Conservation (phyloP, 768 basidiomycete species). For the Boletus rubescentipes region DNA sequence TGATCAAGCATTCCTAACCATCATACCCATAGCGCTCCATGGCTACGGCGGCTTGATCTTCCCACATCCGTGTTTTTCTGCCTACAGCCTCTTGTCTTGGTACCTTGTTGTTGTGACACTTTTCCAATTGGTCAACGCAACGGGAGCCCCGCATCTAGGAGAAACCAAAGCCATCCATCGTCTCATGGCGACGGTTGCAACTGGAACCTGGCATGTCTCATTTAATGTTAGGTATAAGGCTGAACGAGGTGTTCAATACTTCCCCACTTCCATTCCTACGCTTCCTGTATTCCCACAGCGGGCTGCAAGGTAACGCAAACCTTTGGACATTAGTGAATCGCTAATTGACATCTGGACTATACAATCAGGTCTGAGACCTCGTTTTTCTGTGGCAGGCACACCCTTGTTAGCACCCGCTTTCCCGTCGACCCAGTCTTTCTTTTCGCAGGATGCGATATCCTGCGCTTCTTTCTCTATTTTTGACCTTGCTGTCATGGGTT, state of each 20-base stretch:
- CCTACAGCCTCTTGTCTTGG: too few species aligned
- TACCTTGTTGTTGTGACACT: not conserved
- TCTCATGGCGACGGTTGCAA: slow-evolving; percentile 16
- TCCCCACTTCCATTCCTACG: not conserved
- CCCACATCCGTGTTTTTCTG: too few species aligned
- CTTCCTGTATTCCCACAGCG: slow-evolving; percentile 6
- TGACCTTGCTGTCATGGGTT: slow-evolving; percentile 16
- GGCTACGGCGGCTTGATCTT: too few species aligned
- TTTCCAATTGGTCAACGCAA: slow-evolving; percentile 1
- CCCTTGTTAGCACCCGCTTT: slow-evolving; percentile 5
- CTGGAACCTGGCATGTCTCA: not conserved
- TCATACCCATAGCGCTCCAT: too few species aligned
- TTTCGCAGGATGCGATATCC: slow-evolving; percentile 12
- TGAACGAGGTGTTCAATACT: not conserved
- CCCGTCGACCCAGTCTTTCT: not conserved
- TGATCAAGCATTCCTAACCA: too few species aligned
- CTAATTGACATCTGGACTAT: not conserved
- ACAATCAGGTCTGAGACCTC: slow-evolving; percentile 25
- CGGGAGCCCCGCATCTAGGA: too few species aligned
- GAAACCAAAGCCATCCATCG: not conserved
- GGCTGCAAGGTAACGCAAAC: slow-evolving; percentile 11
- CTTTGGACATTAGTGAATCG: not conserved
- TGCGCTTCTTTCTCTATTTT: slow-evolving; percentile 6
- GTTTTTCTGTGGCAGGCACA: slow-evolving; percentile 22
- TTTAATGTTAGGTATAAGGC: slow-evolving; percentile 15